Conservation (phyloP, 495 filamentous ascomycete species). For the Podospora pseudopauciseta region DNA sequence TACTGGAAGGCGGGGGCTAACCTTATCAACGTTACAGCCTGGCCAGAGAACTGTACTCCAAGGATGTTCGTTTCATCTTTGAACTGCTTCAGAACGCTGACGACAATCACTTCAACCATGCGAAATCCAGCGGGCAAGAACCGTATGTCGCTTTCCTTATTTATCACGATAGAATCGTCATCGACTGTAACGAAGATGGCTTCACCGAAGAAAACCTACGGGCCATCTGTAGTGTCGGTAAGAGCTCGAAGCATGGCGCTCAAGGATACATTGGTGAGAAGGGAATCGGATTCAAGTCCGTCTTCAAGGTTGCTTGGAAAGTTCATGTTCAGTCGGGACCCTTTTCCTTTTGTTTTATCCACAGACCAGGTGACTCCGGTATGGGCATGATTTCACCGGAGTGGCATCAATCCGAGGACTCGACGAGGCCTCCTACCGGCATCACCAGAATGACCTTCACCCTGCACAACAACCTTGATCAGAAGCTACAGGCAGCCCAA, state of each 20-base stretch:
- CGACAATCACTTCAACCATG: slow-evolving; percentile 34
- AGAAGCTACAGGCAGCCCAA: slow-evolving; percentile 12
- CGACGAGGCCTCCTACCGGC: not conserved
- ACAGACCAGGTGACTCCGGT: slow-evolving; percentile 29
- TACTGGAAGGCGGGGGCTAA: not conserved
- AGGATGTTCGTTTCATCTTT: slow-evolving; percentile 37
- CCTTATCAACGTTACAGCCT: slow-evolving; percentile 20
- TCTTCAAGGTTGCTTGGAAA: slow-evolving; percentile 47
- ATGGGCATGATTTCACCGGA: slow-evolving; percentile 46
- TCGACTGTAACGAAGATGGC: slow-evolving; percentile 50
- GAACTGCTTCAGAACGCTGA: slow-evolving; percentile 47
- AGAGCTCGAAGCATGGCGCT: slow-evolving; percentile 39
- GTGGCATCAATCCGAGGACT: slow-evolving; percentile 24
- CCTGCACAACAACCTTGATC: slow-evolving; percentile 27
- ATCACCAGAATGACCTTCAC: slow-evolving; percentile 37
- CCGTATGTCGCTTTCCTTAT: slow-evolving; percentile 38
- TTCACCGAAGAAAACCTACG: slow-evolving; percentile 35
- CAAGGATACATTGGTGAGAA: slow-evolving; percentile 50
- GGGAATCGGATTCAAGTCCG: slow-evolving; percentile 52
- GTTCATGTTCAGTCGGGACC: slow-evolving; percentile 46
- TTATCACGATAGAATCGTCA: slow-evolving; percentile 28
- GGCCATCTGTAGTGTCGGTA: slow-evolving; percentile 36
- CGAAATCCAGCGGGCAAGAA: not conserved
- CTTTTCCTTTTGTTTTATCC: slow-evolving; percentile 45
- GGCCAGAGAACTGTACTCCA: slow-evolving; percentile 39